These are phyloP conservation scores for Pseudogymnoascus sp. DNA, from an alignment of 2,329 filamentous ascomycete species.

Conservation along the genomic window DNA sequence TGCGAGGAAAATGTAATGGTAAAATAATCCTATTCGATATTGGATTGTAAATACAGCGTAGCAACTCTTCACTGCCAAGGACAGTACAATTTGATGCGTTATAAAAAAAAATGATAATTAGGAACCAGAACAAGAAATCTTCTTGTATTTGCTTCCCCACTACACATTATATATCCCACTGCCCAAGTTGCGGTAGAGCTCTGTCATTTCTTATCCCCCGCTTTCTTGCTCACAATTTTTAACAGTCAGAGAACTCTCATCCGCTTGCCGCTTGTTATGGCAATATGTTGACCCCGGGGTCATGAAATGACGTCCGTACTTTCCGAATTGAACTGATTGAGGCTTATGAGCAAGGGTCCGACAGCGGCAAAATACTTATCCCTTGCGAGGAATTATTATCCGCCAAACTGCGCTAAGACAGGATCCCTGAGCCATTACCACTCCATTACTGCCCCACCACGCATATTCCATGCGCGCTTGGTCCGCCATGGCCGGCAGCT, in stretches of 20 bases:
- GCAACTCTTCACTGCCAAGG: background rate
- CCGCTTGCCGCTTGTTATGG: background rate
- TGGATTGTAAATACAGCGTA: background rate
- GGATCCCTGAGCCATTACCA: background rate
- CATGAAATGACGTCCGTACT: background rate
- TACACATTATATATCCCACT: background rate
- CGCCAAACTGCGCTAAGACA: background rate
- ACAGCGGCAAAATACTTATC: background rate
- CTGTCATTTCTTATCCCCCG: background rate
- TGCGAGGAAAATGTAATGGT: background rate
- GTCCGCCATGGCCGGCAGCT: background rate
- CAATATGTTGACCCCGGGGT: constrained; percentile 7
- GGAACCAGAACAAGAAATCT: background rate
- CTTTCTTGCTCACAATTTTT: constrained; percentile 1
- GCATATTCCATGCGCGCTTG: background rate
- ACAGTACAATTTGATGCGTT: background rate
- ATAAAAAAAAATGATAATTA: background rate
- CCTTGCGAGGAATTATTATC: background rate
- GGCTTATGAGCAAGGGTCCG: background rate
- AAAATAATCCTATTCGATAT: background rate
- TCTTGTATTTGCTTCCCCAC: background rate
- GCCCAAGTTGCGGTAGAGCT: background rate
- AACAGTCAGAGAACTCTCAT: background rate
- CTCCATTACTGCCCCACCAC: background rate
- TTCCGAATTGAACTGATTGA: background rate